These are phyloP conservation scores for Piromyces finnis DNA, from an alignment of 192 early-diverging fungal genomes.

Conservation along the genomic window DNA sequence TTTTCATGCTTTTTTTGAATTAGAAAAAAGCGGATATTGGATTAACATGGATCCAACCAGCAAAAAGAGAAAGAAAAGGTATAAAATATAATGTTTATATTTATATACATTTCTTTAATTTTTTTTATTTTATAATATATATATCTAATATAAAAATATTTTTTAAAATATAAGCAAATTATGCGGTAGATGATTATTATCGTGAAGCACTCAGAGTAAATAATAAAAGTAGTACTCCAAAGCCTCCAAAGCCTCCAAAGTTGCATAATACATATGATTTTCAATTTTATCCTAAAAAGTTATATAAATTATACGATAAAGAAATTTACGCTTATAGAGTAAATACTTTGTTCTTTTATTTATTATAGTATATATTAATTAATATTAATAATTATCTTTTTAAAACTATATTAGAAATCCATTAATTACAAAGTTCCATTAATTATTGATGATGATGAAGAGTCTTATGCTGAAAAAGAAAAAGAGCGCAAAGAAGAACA, in stretches of 20 bases:
- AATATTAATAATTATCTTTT: too few species aligned
- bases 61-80: slow-evolving; percentile 77
- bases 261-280: slow-evolving; percentile 56
- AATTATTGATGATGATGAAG: slow-evolving; percentile 14
- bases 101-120: too few species aligned
- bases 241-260: slow-evolving; percentile 20
- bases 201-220: slow-evolving; percentile 59
- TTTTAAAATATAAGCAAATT: slow-evolving; percentile 30
- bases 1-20: background rate
- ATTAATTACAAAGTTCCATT: slow-evolving; percentile 53
- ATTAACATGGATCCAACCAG: slow-evolving; percentile 81
- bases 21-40: slow-evolving; percentile 32
- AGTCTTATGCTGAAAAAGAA: slow-evolving; percentile 19
- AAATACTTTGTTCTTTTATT: slow-evolving; percentile 7
- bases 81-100: too few species aligned
- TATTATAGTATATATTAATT: too few species aligned
- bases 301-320: slow-evolving; percentile 63
- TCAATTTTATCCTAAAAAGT: slow-evolving; percentile 75
- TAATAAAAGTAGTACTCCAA: slow-evolving; percentile 10
- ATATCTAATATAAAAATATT: background rate
- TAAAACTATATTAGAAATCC: too few species aligned
- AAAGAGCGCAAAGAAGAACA: slow-evolving; percentile 53
- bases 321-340: slow-evolving; percentile 42
- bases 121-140: too few species aligned
- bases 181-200: slow-evolving; percentile 82